Base-by-base conservation (phyloP, 768 basidiomycete genomes). In the Calocybe indica region DNA sequence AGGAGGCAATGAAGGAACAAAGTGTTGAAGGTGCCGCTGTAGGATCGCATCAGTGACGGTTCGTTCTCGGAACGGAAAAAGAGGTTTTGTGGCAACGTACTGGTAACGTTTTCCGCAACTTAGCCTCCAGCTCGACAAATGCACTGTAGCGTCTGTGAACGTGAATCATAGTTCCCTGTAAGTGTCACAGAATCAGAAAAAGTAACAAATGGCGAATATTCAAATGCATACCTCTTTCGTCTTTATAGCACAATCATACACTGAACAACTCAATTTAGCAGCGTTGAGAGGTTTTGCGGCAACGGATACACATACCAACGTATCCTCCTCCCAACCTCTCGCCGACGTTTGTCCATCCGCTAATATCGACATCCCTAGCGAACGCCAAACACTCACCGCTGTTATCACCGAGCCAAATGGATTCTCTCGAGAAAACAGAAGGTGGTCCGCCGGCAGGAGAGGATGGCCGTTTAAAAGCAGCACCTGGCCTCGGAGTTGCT, bases 261-360 rank as follows among this genome's bases (percentile, higher is more conserved):
- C 85, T 76, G n/a, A 35, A 12, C 9, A 39, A 29, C 9, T 28
- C n/a, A n/a, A 39, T 44, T 10, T 8, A 42, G 29, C 45, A 31
- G 33, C 29, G 31, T 31, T 33, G 41, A n/a, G n/a, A 22, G 13
- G 12, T 29, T 13, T 15, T 5, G 12, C 12, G 5, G 9, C 30
- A 52, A 38, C 15, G 12, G 36, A 37, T 29, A 14, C 6, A 62
- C 75, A 46, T 46, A 84, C 82, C 82, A 44, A 85, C 68, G 57
- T 87, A 88, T 0, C 82, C 84, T 10, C 73, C 73, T n/a, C 77
- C 76, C 0, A 70, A 69, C 36, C 71, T 72, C 54, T 86, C 85
- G 1, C 85, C 85, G 6, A 88, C 85, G 52, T 72, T 80, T 12
- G 79, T 82, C 85, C 85, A 88, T 0, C 85, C 86, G 7, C 68